Conservation (phyloP, 352 stramenopile genomes). For the Phytopythium helicoides region DNA sequence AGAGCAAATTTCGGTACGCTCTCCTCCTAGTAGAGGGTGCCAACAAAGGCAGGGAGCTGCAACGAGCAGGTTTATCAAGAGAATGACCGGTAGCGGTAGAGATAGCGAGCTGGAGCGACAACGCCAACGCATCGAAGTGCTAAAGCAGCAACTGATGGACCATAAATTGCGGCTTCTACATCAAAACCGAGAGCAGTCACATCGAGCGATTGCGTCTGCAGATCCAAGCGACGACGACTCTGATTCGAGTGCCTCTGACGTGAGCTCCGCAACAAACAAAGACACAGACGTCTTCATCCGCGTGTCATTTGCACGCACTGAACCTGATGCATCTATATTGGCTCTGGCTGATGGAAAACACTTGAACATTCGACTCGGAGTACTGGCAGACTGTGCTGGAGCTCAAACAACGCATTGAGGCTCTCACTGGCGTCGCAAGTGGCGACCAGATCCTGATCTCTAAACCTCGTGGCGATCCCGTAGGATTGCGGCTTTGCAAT, state of each 20-base stretch:
- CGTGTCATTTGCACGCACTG: constrained; percentile 10
- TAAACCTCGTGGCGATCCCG: constrained; percentile 5
- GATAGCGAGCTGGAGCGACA: constrained; percentile 22
- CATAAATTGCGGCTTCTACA: constrained; percentile 44
- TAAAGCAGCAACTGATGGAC: constrained; percentile 68
- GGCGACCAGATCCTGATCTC: constrained; percentile 31
- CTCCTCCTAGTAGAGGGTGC: neutral
- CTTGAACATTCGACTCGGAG: constrained; percentile 18
- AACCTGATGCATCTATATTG: neutral
- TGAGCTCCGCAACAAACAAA: neutral
- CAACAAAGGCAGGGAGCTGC: neutral
- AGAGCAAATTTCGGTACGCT: neutral
- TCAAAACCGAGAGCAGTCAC: constrained; percentile 1
- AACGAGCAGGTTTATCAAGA: neutral
- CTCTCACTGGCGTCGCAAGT: constrained; percentile 11
- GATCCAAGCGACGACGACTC: neutral
- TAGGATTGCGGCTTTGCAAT: constrained; percentile 24
- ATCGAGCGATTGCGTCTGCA: neutral
- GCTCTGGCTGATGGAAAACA: neutral
- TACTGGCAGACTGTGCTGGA: constrained; percentile 20
- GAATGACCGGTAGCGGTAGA: neutral
- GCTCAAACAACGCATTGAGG: constrained; percentile 27
- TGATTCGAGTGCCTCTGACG: neutral
- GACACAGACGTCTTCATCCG: neutral
- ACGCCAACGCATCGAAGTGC: constrained; percentile 48